Evolutionary conservation across 2,329 filamentous ascomycete genomes (phyloP).

Genomic region (Colletotrichum sojae): DNA sequence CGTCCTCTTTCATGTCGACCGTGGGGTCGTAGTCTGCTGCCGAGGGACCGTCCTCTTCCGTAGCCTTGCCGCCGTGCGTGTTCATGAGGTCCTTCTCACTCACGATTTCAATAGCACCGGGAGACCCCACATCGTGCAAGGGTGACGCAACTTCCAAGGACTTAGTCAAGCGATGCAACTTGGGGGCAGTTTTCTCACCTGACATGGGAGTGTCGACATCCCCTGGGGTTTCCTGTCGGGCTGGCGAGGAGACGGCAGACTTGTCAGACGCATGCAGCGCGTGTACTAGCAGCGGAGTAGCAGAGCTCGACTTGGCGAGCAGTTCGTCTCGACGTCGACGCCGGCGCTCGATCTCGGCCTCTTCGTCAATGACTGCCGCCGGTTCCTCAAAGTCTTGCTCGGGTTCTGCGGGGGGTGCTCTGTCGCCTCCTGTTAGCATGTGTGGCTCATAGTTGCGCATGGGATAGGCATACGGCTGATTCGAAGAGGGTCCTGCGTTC

Average conservation of each 20-base stretch:
- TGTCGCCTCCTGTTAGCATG: conserved; percentile 32
- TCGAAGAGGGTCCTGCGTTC: conserved; percentile 49
- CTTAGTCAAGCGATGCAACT: conserved; percentile 43
- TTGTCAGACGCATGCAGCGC: conserved; percentile 77
- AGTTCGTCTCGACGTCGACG: conserved; percentile 88
- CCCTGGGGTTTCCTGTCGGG: conserved; percentile 55
- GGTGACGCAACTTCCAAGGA: conserved; percentile 58
- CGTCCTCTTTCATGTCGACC: conserved; percentile 89
- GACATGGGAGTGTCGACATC: conserved; percentile 62
- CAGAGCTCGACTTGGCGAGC: conserved; percentile 83
- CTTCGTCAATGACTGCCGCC: conserved; percentile 80
- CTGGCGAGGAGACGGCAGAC: conserved; percentile 68
- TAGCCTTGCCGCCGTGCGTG: conserved; percentile 58
- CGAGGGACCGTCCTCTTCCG: conserved; percentile 81
- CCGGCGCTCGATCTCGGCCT: conserved; percentile 86
- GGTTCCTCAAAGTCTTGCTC: conserved; percentile 66
- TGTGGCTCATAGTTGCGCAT: background rate
- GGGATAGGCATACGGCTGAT: conserved; percentile 49
- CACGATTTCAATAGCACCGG: conserved; percentile 73
- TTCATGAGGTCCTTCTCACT: conserved; percentile 79
- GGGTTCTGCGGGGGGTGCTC: conserved; percentile 48
- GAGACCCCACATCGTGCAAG: conserved; percentile 66
- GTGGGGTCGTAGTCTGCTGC: conserved; percentile 94
- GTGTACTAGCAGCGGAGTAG: conserved; percentile 81
- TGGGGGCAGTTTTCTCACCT: conserved; percentile 52